Evolutionary conservation across 2,329 filamentous ascomycete genomes (phyloP).

Genomic region (Colletotrichum sp.): DNA sequence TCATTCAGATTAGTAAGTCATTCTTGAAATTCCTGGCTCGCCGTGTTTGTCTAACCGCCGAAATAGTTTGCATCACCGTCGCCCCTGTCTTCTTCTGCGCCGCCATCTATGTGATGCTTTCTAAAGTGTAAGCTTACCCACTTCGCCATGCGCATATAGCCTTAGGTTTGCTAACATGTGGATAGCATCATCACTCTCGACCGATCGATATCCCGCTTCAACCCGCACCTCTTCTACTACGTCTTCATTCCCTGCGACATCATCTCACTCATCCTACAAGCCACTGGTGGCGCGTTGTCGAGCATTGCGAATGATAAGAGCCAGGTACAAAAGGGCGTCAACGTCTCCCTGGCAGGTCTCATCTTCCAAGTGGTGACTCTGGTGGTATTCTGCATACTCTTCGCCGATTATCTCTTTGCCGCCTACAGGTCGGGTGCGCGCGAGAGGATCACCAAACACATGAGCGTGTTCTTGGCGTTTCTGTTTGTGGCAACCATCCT

Average conservation of each 20-base stretch:
- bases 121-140: slow-evolving; percentile 22
- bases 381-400: slow-evolving; percentile 46
- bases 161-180: not conserved
- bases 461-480: slow-evolving; percentile 53
- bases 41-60: not conserved
- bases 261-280: slow-evolving; percentile 56
- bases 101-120: slow-evolving; percentile 30
- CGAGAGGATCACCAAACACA: slow-evolving; percentile 33
- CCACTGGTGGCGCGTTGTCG: slow-evolving; percentile 52
- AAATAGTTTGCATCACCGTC: slow-evolving; percentile 32
- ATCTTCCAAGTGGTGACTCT: slow-evolving; percentile 55
- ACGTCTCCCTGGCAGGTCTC: slow-evolving; percentile 56
- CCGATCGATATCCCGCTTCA: slow-evolving; percentile 28
- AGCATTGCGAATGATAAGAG: slow-evolving; percentile 23
- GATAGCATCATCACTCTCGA: slow-evolving; percentile 28
- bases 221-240: slow-evolving; percentile 32
- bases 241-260: slow-evolving; percentile 54
- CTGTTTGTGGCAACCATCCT: slow-evolving; percentile 55
- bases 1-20: slow-evolving; percentile 60
- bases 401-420: slow-evolving; percentile 42
- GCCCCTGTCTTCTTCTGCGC: slow-evolving; percentile 31
- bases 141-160: too few species aligned
- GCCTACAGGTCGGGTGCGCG: slow-evolving; percentile 28
- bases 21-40: fast-evolving
- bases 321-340: slow-evolving; percentile 39